Evolutionary conservation across 2,329 filamentous ascomycete genomes (phyloP).

Genomic region (Exophiala oligosperma): DNA sequence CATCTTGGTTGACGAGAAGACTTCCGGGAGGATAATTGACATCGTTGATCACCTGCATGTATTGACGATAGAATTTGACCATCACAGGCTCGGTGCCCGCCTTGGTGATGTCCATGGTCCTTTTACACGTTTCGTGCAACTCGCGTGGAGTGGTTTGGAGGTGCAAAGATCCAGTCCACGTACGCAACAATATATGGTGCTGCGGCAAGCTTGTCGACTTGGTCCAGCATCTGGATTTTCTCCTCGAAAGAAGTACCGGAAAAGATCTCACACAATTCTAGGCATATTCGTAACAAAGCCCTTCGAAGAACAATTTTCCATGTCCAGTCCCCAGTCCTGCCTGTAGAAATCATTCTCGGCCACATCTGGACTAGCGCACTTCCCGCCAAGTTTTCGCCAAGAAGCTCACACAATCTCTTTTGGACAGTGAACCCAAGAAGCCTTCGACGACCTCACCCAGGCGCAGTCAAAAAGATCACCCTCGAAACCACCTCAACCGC

Average conservation of each 20-base stretch:
- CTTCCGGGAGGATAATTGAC: slow-evolving; percentile 64
- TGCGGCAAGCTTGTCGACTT: neutral
- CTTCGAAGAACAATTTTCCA: too few species aligned
- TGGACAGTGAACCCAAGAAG: slow-evolving; percentile 2
- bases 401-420: slow-evolving; percentile 15
- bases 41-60: slow-evolving; percentile 71
- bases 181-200: neutral
- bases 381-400: slow-evolving; percentile 26
- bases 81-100: slow-evolving; percentile 36
- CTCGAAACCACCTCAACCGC: slow-evolving; percentile 4
- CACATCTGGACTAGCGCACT: slow-evolving; percentile 8
- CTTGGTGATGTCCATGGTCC: slow-evolving; percentile 20
- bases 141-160: neutral
- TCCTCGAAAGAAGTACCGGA: neutral
- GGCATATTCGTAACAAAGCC: too few species aligned
- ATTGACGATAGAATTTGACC: slow-evolving; percentile 69
- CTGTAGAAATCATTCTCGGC: neutral
- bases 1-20: slow-evolving; percentile 58
- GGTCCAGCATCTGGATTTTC: too few species aligned
- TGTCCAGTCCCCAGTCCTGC: too few species aligned
- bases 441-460: slow-evolving; percentile 6
- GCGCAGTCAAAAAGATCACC: neutral
- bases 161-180: too few species aligned
- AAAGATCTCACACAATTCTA: neutral
- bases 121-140: neutral